phyloP scores from a whole-genome alignment of 2,329 filamentous ascomycete genomes.

The Xylaria sp. region DNA sequence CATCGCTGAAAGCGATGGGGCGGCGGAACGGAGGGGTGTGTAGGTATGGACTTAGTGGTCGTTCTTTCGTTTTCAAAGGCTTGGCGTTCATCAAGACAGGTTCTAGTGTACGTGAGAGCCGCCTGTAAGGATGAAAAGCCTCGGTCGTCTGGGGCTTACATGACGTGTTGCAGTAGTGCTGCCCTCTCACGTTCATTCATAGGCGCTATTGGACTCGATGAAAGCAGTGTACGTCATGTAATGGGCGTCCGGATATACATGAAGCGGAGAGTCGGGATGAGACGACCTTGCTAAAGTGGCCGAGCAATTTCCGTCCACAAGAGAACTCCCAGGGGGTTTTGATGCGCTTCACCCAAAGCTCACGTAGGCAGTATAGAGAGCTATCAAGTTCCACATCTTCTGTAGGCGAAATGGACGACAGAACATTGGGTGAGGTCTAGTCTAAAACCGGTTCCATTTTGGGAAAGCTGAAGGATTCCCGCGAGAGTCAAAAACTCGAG shows the following conservation, averaged over 20 bases:
- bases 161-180: constrained; percentile 22
- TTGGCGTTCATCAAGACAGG: constrained; percentile 22
- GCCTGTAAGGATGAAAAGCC: constrained; percentile 8
- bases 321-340: background rate
- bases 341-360: background rate
- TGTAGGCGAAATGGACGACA: constrained; percentile 4
- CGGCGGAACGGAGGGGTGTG: constrained; percentile 22
- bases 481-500: constrained; percentile 30
- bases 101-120: constrained; percentile 25
- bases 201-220: constrained; percentile 15
- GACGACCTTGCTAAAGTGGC: constrained; percentile 22
- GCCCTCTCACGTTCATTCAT: constrained; percentile 12
- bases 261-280: constrained; percentile 13
- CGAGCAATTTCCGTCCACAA: constrained; percentile 15
- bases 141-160: constrained; percentile 20
- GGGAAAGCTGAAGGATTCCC: constrained; percentile 20
- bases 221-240: constrained; percentile 28
- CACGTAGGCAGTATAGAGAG: background rate
- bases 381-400: constrained; percentile 4
- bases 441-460: constrained; percentile 17
- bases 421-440: constrained; percentile 3
- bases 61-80: constrained; percentile 22
- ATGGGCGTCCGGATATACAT: constrained; percentile 4
- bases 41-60: background rate
- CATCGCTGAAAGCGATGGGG: constrained; percentile 23